Evolutionary conservation across 352 stramenopile genomes (phyloP), one percentile per base, ranked within the genome.

Genomic region (Pythium volutum): DNA sequence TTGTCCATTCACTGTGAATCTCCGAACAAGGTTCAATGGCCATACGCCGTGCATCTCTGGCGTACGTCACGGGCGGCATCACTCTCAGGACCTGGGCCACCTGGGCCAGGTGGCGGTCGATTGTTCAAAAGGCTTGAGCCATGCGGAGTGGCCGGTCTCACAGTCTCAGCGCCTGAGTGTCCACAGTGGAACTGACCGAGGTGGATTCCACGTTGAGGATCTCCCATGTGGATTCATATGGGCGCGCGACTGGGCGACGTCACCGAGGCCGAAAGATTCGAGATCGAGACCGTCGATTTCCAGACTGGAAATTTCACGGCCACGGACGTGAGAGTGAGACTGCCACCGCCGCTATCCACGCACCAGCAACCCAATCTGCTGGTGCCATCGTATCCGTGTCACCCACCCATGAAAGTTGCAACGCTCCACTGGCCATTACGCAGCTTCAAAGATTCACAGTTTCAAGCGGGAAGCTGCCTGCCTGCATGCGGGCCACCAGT

Each of bases 41-140:
- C 43, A 50, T 50, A 50, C 43, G 22, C 43, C 22, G 43, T 29
- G 43, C 43, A 50, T 50, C 43, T 20, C 36, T 43, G 36, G 36
- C 36, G 36, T 20, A 5, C 7, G 36, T 43, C 36, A 43, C 36
- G 36, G 31, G 11, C n/a, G 36, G 12, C 33, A 14, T 12, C 33
- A 12, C 33, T 12, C 33, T 14, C 7, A 12, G 7, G 33, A 38
- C 18, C 14, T 20, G 36, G 36, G 2, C 5, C 18, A 43, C 9
- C 36, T 20, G 14, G 18, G 11, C 14, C 36, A 22, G 10, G 18
- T 2, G 14, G 11, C 16, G 8, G 15, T 20, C 14, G 11, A 18
- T 43, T 43, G 31, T 36, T n/a, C n/a, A n/a, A 7, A 38, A 38
- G 7, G 33, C 33, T 12, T 38, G 36, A 43, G 36, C 36, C 36